These are phyloP conservation scores for Boletellus deceptivus DNA, from an alignment of 1,284 basidiomycete genomes.

Conservation along the genomic window DNA sequence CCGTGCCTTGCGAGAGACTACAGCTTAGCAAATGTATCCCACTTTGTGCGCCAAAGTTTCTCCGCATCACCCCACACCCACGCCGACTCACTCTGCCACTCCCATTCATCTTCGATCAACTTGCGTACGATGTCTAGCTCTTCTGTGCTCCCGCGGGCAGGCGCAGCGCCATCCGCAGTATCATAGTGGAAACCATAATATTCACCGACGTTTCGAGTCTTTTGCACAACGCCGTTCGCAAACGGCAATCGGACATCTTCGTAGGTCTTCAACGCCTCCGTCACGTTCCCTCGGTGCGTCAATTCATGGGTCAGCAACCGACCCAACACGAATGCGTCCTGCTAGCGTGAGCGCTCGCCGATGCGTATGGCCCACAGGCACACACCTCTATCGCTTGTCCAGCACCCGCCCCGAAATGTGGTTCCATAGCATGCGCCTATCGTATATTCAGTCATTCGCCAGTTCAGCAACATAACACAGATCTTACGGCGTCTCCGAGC, in stretches of 20 bases:
- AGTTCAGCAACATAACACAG: neutral
- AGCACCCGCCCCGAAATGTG: conserved; percentile 33
- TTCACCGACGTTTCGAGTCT: neutral
- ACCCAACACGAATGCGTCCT: conserved; percentile 39
- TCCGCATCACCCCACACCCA: conserved; percentile 17
- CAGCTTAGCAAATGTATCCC: neutral
- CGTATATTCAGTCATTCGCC: neutral
- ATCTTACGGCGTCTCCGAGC: conserved; percentile 38
- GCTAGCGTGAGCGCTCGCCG: neutral
- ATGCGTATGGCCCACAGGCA: neutral
- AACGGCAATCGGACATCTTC: conserved; percentile 33
- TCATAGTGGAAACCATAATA: conserved; percentile 3
- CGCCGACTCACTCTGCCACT: conserved; percentile 14
- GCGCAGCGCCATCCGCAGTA: neutral
- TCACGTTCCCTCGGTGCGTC: conserved; percentile 19
- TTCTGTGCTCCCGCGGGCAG: neutral
- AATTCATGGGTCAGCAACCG: conserved; percentile 31
- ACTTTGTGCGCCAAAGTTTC: conserved; percentile 9
- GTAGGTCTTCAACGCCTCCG: conserved; percentile 30
- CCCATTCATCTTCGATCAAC: conserved; percentile 18
- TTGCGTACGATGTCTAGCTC: conserved; percentile 11
- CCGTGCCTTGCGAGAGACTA: neutral
- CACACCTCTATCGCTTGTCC: conserved; percentile 35
- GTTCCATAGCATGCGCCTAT: conserved; percentile 34
- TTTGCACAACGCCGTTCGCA: conserved; percentile 14